Conservation (phyloP, 2,329 filamentous ascomycete genomes). For the Diaporthe capsici region DNA sequence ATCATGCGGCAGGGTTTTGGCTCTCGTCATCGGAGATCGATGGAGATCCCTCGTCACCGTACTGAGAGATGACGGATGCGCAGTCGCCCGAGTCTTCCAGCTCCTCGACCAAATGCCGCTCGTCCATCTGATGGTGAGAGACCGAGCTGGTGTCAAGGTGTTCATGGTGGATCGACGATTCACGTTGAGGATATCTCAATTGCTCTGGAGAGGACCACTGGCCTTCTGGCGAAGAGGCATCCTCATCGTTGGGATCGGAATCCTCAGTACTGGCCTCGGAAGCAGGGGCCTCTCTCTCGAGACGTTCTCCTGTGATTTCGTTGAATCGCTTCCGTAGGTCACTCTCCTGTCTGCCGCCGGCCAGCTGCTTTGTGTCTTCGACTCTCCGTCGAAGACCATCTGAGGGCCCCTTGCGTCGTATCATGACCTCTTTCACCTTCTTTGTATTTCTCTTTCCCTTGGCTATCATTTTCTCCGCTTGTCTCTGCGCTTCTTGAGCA, state of each 20-base stretch:
- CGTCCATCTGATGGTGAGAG: background rate
- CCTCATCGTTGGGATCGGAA: background rate
- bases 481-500: background rate
- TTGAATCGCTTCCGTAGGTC: background rate
- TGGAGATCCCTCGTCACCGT: background rate
- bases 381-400: background rate
- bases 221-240: background rate
- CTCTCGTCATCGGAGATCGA: background rate
- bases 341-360: background rate
- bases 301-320: background rate
- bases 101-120: background rate
- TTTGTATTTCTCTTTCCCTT: slow-evolving; percentile 27
- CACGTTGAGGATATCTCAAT: background rate
- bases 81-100: background rate
- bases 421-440: slow-evolving; percentile 33
- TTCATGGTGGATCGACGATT: background rate
- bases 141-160: background rate
- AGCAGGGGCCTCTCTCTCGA: background rate
- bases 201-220: background rate
- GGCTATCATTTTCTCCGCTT: background rate
- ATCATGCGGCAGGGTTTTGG: background rate
- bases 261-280: background rate
- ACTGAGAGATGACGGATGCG: background rate
- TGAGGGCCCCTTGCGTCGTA: slow-evolving; percentile 31
- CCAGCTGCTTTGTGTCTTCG: background rate